These are phyloP conservation scores for Phytophthora cactorum DNA, from an alignment of 352 stramenopile genomes.

Conservation along the genomic window DNA sequence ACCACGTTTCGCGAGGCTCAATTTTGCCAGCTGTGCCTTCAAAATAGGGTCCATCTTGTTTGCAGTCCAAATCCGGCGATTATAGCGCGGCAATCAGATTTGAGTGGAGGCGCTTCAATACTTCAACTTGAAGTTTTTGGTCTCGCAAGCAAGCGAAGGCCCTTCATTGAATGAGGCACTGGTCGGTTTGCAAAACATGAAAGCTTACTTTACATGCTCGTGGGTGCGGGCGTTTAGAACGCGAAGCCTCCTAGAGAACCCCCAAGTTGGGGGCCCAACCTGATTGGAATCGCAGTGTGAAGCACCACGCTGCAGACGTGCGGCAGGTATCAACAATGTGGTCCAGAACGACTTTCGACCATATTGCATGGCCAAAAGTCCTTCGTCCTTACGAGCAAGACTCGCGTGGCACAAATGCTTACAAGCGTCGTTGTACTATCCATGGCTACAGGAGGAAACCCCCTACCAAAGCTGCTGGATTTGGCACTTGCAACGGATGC, in stretches of 20 bases:
- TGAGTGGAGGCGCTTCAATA: slow-evolving; percentile 31
- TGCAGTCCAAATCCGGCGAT: slow-evolving; percentile 8
- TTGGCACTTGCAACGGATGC: slow-evolving; percentile 1
- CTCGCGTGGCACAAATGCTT: no score
- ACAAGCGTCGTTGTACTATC: no score
- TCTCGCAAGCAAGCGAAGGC: slow-evolving; percentile 11
- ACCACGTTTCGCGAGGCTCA: slow-evolving; percentile 13
- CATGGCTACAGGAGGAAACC: not conserved
- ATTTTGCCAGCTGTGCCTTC: slow-evolving; percentile 15
- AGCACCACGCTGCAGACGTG: not conserved
- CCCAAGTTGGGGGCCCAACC: not conserved
- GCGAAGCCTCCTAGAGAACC: not conserved
- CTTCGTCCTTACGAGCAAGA: not conserved
- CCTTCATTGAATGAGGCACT: no score
- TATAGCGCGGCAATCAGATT: slow-evolving; percentile 29
- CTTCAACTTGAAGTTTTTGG: slow-evolving; percentile 34
- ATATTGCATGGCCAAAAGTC: not conserved
- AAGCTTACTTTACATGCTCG: no score
- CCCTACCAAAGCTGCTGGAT: slow-evolving; percentile 1
- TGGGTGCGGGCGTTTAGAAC: no score
- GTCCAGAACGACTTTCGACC: no score
- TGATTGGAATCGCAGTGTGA: no score
- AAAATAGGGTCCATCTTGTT: not conserved
- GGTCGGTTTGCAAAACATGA: no score
- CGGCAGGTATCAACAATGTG: no score